A percentile compares a stretch with the other conserved stretches of the same genome.
These are phyloP conservation scores for Fraxinus pennsylvanica DNA, from an alignment of 257 asterid species.

Conservation along the genomic window DNA sequence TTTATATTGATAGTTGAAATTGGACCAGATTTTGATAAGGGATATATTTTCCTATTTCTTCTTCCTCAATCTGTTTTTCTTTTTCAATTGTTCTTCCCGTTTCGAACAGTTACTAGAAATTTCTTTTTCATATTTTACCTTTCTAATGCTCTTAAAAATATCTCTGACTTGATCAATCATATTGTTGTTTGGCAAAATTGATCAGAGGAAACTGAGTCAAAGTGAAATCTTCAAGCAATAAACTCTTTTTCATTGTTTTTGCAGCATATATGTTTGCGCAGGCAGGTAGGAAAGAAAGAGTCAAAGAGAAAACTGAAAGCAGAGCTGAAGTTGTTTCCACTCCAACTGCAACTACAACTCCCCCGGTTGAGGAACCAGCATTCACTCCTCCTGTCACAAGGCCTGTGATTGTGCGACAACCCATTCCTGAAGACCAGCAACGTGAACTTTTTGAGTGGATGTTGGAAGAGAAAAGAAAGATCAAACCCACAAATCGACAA, in stretches of 20 bases:
- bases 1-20: not conserved
- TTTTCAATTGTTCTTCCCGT: not conserved
- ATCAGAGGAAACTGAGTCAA: not conserved
- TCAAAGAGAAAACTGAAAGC: conserved; percentile 33
- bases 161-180: not conserved
- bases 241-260: conserved; percentile 24
- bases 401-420: conserved; percentile 47
- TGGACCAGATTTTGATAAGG: not conserved
- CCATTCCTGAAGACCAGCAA: conserved; percentile 57
- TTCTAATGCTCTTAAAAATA: not conserved
- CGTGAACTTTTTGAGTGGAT: conserved; percentile 70
- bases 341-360: conserved; percentile 38
- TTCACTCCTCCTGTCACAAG: conserved; percentile 36
- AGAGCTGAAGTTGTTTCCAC: conserved; percentile 34
- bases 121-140: not conserved
- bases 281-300: conserved; percentile 47
- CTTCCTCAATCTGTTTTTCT: not conserved
- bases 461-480: conserved; percentile 68
- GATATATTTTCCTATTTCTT: not conserved
- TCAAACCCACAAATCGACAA: conserved; percentile 48
- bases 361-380: conserved; percentile 35
- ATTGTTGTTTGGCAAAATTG: not conserved
- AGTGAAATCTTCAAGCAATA: conserved; percentile 14
- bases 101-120: not conserved
- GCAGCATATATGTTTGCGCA: conserved; percentile 61